These are phyloP conservation scores for Solanum phureja DNA, from an alignment of 257 asterid species.

Conservation along the genomic window DNA sequence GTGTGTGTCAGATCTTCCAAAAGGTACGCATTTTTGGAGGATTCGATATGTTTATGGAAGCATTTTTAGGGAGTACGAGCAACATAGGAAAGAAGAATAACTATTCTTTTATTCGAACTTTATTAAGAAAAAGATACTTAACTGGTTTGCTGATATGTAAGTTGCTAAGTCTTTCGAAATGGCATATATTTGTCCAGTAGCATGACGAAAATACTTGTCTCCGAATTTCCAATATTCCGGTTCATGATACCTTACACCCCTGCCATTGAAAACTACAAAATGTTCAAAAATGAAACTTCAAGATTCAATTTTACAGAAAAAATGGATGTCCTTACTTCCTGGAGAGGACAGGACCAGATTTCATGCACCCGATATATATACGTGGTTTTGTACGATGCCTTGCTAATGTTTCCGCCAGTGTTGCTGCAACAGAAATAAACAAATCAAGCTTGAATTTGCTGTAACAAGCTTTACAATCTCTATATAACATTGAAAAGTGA, in stretches of 20 bases:
- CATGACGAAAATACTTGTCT: conserved; percentile 93
- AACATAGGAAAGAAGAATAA: neutral
- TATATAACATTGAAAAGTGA: neutral
- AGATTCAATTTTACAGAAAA: neutral
- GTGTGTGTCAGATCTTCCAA: neutral
- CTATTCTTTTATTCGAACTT: neutral
- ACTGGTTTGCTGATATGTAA: conserved; percentile 70
- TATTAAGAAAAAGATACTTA: conserved; percentile 7
- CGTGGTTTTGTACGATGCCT: conserved; percentile 54
- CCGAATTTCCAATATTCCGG: conserved; percentile 96
- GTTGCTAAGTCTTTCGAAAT: conserved; percentile 77
- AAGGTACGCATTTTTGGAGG: neutral
- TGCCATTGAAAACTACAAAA: conserved; percentile 10
- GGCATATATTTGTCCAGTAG: conserved; percentile 86
- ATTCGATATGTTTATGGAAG: neutral
- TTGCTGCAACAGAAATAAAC: conserved; percentile 40
- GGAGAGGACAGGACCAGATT: conserved; percentile 92
- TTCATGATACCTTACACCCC: conserved; percentile 92
- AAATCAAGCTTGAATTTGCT: neutral
- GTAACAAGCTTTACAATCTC: neutral
- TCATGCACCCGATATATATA: conserved; percentile 82
- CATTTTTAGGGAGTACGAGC: neutral
- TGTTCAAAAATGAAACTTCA: neutral
- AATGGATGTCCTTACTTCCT: conserved; percentile 36
- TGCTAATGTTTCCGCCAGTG: conserved; percentile 73